A percentile compares a stretch with the other conserved stretches of the same genome.
phyloP scores from a whole-genome alignment of 2,329 filamentous ascomycete species.

The Lithohypha guttulata region DNA sequence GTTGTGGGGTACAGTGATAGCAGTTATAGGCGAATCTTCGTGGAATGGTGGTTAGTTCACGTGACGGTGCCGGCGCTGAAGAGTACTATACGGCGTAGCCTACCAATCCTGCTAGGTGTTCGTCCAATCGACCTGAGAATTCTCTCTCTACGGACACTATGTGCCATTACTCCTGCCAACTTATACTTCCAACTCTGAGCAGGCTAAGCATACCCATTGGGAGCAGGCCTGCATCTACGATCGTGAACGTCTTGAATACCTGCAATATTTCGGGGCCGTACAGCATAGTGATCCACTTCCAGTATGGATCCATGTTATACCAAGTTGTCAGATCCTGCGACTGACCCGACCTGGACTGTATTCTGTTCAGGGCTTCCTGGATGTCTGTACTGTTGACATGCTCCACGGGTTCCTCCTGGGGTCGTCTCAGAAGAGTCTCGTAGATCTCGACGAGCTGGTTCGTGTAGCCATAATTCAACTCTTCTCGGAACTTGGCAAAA shows the following conservation, averaged over 20 bases:
- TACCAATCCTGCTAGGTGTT: no score
- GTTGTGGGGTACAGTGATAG: no score
- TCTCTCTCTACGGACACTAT: neutral
- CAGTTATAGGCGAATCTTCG: no score
- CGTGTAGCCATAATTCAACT: conserved; percentile 16
- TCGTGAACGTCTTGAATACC: conserved; percentile 31
- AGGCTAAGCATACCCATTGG: conserved; percentile 35
- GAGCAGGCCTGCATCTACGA: conserved; percentile 32
- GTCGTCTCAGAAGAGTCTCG: conserved; percentile 24
- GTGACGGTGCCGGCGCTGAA: no score
- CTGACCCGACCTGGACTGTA: conserved; percentile 8
- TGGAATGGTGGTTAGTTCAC: no score
- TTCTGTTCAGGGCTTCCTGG: conserved; percentile 4
- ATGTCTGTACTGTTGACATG: conserved; percentile 23
- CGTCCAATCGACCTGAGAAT: no score
- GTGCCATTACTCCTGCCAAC: conserved; percentile 30
- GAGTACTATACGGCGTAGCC: no score
- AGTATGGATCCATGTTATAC: conserved; percentile 31
- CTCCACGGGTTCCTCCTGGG: conserved; percentile 25
- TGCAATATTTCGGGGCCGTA: conserved; percentile 32
- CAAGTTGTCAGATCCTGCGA: conserved; percentile 21
- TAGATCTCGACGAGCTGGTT: conserved; percentile 26
- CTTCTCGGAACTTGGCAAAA: conserved; percentile 28
- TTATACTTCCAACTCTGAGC: conserved; percentile 30
- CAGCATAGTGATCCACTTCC: conserved; percentile 33